phyloP scores from a whole-genome alignment of 2,329 filamentous ascomycete genomes.

The Aureobasidium sp. region DNA sequence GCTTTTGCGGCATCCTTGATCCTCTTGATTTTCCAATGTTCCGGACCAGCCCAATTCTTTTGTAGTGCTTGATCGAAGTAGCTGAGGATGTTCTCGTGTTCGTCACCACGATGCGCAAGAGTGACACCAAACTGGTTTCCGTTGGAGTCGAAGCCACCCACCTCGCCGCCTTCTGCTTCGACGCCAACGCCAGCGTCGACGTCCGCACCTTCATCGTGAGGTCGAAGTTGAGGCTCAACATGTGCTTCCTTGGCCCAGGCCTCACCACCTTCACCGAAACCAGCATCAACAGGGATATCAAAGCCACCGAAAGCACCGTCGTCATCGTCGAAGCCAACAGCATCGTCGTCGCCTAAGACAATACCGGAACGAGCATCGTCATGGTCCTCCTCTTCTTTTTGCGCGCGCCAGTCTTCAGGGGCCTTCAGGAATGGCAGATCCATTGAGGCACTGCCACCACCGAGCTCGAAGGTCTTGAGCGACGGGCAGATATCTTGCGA shows the following conservation, averaged over 20 bases:
- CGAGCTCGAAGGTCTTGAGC: slow-evolving; percentile 85
- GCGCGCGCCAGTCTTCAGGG: slow-evolving; percentile 64
- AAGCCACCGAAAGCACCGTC: slow-evolving; percentile 56
- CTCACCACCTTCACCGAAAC: slow-evolving; percentile 92
- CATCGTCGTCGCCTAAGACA: slow-evolving; percentile 80
- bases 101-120: slow-evolving; percentile 57
- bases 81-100: slow-evolving; percentile 88
- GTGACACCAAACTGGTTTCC: slow-evolving; percentile 69
- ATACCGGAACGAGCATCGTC: slow-evolving; percentile 66
- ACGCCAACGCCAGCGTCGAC: slow-evolving; percentile 48
- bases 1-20: slow-evolving; percentile 68
- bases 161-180: slow-evolving; percentile 35
- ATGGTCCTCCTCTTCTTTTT: slow-evolving; percentile 47
- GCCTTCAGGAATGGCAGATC: slow-evolving; percentile 90
- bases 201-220: slow-evolving; percentile 52
- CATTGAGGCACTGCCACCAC: slow-evolving; percentile 72
- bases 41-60: slow-evolving; percentile 97
- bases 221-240: slow-evolving; percentile 74
- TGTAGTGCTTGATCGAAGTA: slow-evolving; percentile 96
- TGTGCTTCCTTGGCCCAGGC: slow-evolving; percentile 90
- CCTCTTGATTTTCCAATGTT: slow-evolving; percentile 94
- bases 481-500: slow-evolving; percentile 90
- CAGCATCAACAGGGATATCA: slow-evolving; percentile 56
- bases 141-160: slow-evolving; percentile 48
- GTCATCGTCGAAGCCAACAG: slow-evolving; percentile 73